Base-by-base conservation (phyloP, 768 basidiomycete species). In the Psilocybe cyanescens region DNA sequence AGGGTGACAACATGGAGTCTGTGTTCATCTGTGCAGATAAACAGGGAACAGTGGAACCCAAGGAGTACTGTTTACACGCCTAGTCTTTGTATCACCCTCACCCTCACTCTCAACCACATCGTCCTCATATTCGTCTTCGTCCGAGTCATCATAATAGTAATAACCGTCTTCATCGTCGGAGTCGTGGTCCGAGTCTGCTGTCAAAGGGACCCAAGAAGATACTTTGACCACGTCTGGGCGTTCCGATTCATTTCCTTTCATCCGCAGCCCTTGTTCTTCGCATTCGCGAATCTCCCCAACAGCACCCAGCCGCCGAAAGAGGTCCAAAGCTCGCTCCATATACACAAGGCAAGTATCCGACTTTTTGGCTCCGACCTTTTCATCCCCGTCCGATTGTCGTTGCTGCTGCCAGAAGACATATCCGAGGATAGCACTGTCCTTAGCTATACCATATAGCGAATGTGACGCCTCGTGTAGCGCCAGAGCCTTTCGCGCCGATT, bases 371-470 rank as follows among this genome's bases (percentile, higher is more conserved):
- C 0, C 3, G 33, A 7, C 33, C 3, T 11, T 6, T 44, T 8
- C 14, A 44, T 12, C 37, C 8, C 37, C 14, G 11, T 44, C 41
- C 5, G 8, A 5, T 44, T 3, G 14, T 14, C 14, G 41, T 5
- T 8, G 45, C 29, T 29, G 8, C 29, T 68, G 65, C 67, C 64
- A 68, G 9, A 67, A n/a, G 2, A 70, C 63, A 31, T 65, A 67
- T 53, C 68, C 65, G 33, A 72, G 58, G 0, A 66, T 67, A 14
- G 70, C 71, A 16, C 63, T 35, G 50, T 68, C 68, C 8, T 64
- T 64, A 9, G 55, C 66, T 29, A 67, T 55, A 1, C 61, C 62
- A 47, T 64, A 68, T 11, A 55, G 33, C 30, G 63, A 55, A 41
- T 57, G 55, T 6, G 57, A 48, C 16, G 51, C 58, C 12, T 17